Base-by-base conservation (phyloP, 1,284 basidiomycete genomes). In the Tetrapyrgos nigripes region DNA sequence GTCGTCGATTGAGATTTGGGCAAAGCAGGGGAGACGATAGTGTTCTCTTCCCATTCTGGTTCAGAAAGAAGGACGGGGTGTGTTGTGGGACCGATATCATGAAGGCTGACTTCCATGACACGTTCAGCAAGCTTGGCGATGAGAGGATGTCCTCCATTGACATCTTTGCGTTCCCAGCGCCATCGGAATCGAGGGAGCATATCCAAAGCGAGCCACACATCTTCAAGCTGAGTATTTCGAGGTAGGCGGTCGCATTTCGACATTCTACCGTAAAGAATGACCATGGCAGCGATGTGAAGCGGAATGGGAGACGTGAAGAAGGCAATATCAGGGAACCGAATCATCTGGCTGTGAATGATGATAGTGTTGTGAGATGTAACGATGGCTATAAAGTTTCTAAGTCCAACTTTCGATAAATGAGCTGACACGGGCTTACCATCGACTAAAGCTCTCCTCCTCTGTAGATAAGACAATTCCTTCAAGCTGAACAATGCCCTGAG, bases 231-330 rank as follows among this genome's bases (percentile, higher is more conserved):
- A 19, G 51, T 58, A 56, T 86, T 77, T 29, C 79, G 80, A 1
- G 86, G 73, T 21, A 92, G 79, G 31, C 81, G 81, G 29, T 89
- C 84, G 62, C 88, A 89, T 54, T 85, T 83, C 8, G 88, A 91
- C 83, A 92, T 91, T 67, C 89, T 88, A 0, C 92, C 92, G 68
- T 88, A 93, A 10, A 93, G 79, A 58, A 93, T 92, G 58, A 93
- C 89, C 91, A 93, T 92, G 5, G 92, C 91, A 0, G 91, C 89
- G 57, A 93, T 92, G 70, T 93, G 91, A 33, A 93, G 79, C 27
- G 92, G 92, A 60, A 91, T 91, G 1, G 92, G 91, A 2, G 91
- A 92, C 19, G 91, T 90, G 69, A 93, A 93, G 76, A 93, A 93
- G 1, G 87, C 89, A 64, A 89, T 89, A 63, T 93, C 88, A 8